Conservation (phyloP, 352 stramenopile species). For the Phytophthora pluvialis region DNA sequence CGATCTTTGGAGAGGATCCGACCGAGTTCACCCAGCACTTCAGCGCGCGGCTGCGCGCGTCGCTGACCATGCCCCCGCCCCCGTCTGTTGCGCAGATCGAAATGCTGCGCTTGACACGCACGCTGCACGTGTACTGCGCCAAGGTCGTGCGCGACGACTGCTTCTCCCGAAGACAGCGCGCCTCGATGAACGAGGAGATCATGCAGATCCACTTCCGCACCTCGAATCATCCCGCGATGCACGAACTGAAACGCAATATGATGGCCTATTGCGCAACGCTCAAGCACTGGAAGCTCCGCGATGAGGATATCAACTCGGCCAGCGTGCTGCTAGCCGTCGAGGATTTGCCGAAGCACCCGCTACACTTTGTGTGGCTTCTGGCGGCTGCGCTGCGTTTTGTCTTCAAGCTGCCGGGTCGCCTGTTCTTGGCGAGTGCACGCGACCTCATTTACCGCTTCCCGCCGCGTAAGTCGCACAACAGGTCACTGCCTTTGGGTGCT, state of each 20-base stretch:
- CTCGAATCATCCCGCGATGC: constrained; percentile 73
- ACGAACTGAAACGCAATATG: constrained; percentile 73
- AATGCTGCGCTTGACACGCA: constrained; percentile 67
- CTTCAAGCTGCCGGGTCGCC: constrained; percentile 44
- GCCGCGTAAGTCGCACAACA: constrained; percentile 37
- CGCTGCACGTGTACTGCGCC: constrained; percentile 74
- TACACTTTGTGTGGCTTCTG: constrained; percentile 56
- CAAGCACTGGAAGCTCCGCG: constrained; percentile 64
- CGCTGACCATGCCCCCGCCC: constrained; percentile 67
- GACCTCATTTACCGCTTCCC: constrained; percentile 64
- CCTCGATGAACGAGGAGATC: constrained; percentile 84
- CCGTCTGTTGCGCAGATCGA: constrained; percentile 68
- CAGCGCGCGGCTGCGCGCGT: constrained; percentile 54
- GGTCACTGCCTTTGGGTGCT: constrained; percentile 28
- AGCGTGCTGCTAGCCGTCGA: constrained; percentile 46
- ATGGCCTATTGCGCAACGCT: constrained; percentile 61
- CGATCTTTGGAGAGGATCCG: constrained; percentile 65
- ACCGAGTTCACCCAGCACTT: constrained; percentile 73
- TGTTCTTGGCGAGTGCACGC: constrained; percentile 56
- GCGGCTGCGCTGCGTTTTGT: constrained; percentile 48
- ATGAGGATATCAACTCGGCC: constrained; percentile 77
- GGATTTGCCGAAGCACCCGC: constrained; percentile 46
- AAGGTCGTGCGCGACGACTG: constrained; percentile 72
- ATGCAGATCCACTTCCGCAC: constrained; percentile 82
- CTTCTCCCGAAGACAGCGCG: constrained; percentile 73